Evolutionary conservation across 2,329 filamentous ascomycete genomes (phyloP), one percentile per base, ranked within the genome.

Genomic region (Aureobasidium melanogenum): DNA sequence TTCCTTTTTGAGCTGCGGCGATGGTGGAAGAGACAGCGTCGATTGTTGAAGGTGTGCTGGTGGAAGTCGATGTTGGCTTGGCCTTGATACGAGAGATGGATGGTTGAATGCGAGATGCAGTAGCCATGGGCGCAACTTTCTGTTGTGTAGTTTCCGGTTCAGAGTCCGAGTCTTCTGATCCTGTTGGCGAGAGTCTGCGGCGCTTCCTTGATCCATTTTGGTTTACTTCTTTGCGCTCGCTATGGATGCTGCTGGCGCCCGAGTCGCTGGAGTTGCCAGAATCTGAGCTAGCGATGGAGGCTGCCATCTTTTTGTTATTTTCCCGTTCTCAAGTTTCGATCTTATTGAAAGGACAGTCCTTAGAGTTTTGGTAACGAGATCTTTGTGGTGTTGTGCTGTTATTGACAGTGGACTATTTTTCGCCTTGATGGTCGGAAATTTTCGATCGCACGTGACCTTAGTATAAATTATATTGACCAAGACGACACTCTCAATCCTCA

Each of bases 1-100:
- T 62, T 22, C 51, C 52, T 38, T 70, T 67, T n/a, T 67, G 68
- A 2, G 69, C 67, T 28, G 66, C 63, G 14, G 65, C 62, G n/a
- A 72, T 72, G 1, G 66, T 63, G 1, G 64, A 28, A 3, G 66
- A 62, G 1, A 66, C 44, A 38, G 15, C 6, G 15, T 32, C 10
- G 28, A 4, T 26, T 32, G 22, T 44, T 9, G 39, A 6, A 6
- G 22, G 15, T 43, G 30, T 12, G 6, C 8, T 24, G 14, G 51
- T 22, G 5, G n/a, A 17, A 26, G 51, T 34, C 44, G n/a, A 38
- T 24, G 52, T 36, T 38, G 63, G 46, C 46, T 66, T 67, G 12
- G 65, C 60, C 57, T 64, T 69, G 62, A 69, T 69, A 26, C 67
- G 63, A 14, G 67, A 68, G 12, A 65, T 41, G 9, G 63, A 63